Base-by-base conservation (phyloP, 140 eudicot genomes). In the Anethum foeniculum region DNA sequence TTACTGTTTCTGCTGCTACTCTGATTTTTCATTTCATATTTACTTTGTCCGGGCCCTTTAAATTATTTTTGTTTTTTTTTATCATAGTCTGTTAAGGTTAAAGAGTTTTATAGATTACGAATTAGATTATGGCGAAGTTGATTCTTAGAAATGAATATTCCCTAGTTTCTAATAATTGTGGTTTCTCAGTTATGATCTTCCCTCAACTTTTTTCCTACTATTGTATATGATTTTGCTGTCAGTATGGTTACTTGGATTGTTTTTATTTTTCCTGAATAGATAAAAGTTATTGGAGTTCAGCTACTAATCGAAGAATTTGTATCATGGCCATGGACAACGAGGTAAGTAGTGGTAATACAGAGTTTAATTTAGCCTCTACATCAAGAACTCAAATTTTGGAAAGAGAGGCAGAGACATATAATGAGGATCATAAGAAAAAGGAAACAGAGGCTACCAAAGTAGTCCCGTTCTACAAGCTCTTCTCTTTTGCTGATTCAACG, bases 401-500 rank as follows among this genome's bases (percentile, higher is more conserved):
- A 41, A 41, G 54, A 41, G 34, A 41, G 19, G 77, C 51, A 21
- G 77, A 23, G 54, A 25, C 36, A 23, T 23, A 11, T 74, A 13
- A 25, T 39, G 30, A 25, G 39, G 78, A 25, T 25, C 51, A 15
- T 2, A 74, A 74, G 58, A 48, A 21, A 5, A 74, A 74, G 58
- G 58, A 74, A 74, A 74, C 49, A 48, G 58, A 74, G 58, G 10
- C n/a, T 23, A n/a, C 38, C 38, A 74, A 44, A 39, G 49, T 74
- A 74, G 78, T 74, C 38, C 78, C 78, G 48, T 74, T 74, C 15
- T 44, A 74, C 78, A 74, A 74, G 56, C 78, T 74, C 12, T 74
- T 74, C 34, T 74, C 78, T 0, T 74, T 43, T 44, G 78, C 39
- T 0, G 78, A 74, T 74, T 74, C 78, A 25, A 74, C 32, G 3